These are phyloP conservation scores for Boletus bicolor DNA, from an alignment of 768 basidiomycete genomes.

Conservation along the genomic window DNA sequence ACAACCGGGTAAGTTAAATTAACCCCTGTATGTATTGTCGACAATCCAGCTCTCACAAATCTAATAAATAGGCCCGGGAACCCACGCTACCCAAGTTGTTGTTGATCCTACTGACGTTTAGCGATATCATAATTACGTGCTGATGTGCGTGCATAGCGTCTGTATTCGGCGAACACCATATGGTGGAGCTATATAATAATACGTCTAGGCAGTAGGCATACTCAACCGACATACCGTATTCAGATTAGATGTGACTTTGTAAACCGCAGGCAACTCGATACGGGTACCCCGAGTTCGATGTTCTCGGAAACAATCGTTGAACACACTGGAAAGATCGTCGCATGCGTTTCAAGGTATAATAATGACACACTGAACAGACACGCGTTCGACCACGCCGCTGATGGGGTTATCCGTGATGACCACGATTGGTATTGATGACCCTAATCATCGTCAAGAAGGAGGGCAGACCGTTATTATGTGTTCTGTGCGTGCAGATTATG, in stretches of 20 bases:
- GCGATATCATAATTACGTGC: not conserved
- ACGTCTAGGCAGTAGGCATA: not conserved
- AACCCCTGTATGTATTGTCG: not conserved
- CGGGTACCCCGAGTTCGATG: not conserved
- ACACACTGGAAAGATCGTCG: not conserved
- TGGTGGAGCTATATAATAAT: not conserved
- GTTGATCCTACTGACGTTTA: not conserved
- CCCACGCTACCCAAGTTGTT: too few relatives aligned
- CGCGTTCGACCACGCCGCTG: constrained; percentile 17
- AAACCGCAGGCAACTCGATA: not conserved
- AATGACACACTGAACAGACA: constrained; percentile 9
- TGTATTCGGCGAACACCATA: not conserved
- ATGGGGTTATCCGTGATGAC: constrained; percentile 18
- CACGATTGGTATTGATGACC: constrained; percentile 29
- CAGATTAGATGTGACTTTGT: not conserved
- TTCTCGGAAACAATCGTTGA: not conserved
- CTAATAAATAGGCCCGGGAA: not conserved
- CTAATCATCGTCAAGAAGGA: constrained; percentile 6
- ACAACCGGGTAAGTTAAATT: not conserved
- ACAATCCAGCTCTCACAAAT: too few relatives aligned
- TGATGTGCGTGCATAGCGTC: not conserved
- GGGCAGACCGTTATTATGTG: constrained; percentile 5
- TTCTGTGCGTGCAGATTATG: constrained; percentile 11
- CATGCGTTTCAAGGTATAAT: not conserved
- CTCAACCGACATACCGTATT: not conserved